Conservation (phyloP, 2,329 filamentous ascomycete species). For the Penicillium hordei region DNA sequence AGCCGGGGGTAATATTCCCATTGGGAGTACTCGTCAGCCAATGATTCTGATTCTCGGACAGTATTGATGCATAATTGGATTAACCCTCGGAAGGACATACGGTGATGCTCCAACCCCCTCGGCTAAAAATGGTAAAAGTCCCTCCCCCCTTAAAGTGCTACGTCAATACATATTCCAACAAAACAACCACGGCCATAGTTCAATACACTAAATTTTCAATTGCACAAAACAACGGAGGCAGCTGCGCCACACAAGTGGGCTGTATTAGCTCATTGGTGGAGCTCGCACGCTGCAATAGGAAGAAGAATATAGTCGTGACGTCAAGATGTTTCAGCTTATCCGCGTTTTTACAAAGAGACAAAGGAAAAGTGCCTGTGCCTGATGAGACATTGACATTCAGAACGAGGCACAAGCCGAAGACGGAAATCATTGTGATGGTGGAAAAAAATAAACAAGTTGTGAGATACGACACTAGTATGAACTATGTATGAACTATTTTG, state of each 20-base stretch:
- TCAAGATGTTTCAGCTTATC: conserved; percentile 23
- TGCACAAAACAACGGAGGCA: background rate
- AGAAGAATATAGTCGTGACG: conserved; percentile 24
- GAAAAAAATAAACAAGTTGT: background rate
- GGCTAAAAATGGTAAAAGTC: background rate
- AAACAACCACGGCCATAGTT: background rate
- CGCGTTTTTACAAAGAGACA: conserved; percentile 3
- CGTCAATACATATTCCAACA: background rate
- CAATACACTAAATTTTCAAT: conserved; percentile 3
- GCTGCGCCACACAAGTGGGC: conserved; percentile 26
- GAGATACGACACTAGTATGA: background rate
- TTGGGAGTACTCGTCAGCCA: background rate
- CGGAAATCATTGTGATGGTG: background rate
- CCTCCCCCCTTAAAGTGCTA: background rate
- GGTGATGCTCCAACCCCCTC: background rate
- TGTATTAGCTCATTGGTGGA: conserved; percentile 19
- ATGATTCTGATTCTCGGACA: background rate
- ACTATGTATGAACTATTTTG: background rate
- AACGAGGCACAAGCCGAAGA: conserved; percentile 10
- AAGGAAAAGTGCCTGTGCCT: conserved; percentile 10
- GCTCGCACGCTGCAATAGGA: conserved; percentile 1
- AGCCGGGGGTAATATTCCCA: background rate
- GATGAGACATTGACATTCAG: conserved; percentile 14
- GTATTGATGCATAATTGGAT: background rate
- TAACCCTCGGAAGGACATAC: background rate